Evolutionary conservation across 2,329 filamentous ascomycete species (phyloP).

Genomic region (Penicillium oxalicum): DNA sequence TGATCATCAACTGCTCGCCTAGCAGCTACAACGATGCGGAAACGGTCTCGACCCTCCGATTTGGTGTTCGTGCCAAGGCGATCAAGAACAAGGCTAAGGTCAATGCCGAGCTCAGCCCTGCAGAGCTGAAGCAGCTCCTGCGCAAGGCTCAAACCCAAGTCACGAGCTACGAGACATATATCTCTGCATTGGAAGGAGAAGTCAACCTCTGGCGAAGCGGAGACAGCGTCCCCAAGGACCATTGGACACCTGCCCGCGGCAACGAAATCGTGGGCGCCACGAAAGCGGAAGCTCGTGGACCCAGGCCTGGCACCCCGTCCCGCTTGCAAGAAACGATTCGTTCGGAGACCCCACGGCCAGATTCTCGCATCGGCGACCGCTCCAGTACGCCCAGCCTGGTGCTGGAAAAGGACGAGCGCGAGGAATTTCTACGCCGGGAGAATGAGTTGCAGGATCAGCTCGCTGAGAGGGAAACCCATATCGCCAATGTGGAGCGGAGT

Average conservation of each 20-base stretch:
- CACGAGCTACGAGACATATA: conserved; percentile 81
- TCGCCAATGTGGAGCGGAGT: conserved; percentile 71
- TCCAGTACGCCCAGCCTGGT: conserved; percentile 80
- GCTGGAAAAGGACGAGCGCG: conserved; percentile 91
- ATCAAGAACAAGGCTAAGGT: conserved; percentile 99
- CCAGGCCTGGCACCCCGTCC: conserved; percentile 39
- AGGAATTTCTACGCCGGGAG: conserved; percentile 89
- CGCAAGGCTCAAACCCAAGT: conserved; percentile 89
- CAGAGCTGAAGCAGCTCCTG: conserved; percentile 87
- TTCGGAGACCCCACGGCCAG: conserved; percentile 57
- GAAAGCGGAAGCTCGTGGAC: conserved; percentile 44
- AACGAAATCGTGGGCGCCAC: conserved; percentile 47
- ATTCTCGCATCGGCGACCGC: conserved; percentile 68
- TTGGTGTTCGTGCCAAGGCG: conserved; percentile 92
- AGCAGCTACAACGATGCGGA: conserved; percentile 97
- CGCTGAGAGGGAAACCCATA: conserved; percentile 80
- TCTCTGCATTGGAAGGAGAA: conserved; percentile 75
- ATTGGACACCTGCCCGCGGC: conserved; percentile 67
- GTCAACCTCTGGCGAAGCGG: conserved; percentile 81
- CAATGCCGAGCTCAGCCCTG: conserved; percentile 93
- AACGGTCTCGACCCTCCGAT: conserved; percentile 84
- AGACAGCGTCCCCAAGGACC: conserved; percentile 81
- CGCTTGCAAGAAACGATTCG: conserved; percentile 43
- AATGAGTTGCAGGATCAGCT: conserved; percentile 97
- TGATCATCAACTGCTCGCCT: conserved; percentile 99